Conservation (phyloP, 2,329 filamentous ascomycete genomes). For the Exophiala alcalophila region DNA sequence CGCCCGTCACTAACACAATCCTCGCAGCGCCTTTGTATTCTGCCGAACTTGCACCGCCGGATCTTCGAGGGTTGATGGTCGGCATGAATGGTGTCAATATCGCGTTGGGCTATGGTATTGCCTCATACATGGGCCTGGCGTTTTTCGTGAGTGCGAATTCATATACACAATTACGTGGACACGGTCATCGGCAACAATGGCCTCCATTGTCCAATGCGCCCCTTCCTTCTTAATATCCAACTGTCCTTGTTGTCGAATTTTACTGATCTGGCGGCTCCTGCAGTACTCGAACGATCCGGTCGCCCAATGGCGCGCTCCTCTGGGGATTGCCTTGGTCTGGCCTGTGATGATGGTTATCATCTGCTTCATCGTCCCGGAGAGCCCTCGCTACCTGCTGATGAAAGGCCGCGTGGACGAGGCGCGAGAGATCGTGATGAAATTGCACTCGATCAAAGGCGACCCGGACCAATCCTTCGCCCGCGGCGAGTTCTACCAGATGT, state of each 20-base stretch:
- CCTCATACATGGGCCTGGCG: slow-evolving; percentile 22
- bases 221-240: no score
- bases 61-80: slow-evolving; percentile 19
- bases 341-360: slow-evolving; percentile 28
- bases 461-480: slow-evolving; percentile 15
- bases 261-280: no score
- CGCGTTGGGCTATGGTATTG: slow-evolving; percentile 19
- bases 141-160: no score
- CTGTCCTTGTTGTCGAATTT: no score
- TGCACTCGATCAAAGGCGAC: slow-evolving; percentile 21
- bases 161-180: no score
- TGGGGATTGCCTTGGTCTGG: slow-evolving; percentile 21
- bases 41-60: slow-evolving; percentile 22
- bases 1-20: background rate
- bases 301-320: slow-evolving; percentile 21
- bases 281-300: slow-evolving; percentile 9
- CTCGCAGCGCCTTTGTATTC: slow-evolving; percentile 15
- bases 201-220: no score
- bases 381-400: slow-evolving; percentile 32
- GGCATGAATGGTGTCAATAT: slow-evolving; percentile 21
- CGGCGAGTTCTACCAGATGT: slow-evolving; percentile 22
- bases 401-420: slow-evolving; percentile 29
- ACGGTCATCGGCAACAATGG: no score
- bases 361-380: slow-evolving; percentile 31
- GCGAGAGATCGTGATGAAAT: slow-evolving; percentile 20